Conservation (phyloP, 768 basidiomycete species). For the Pisolithus marmoratus region DNA sequence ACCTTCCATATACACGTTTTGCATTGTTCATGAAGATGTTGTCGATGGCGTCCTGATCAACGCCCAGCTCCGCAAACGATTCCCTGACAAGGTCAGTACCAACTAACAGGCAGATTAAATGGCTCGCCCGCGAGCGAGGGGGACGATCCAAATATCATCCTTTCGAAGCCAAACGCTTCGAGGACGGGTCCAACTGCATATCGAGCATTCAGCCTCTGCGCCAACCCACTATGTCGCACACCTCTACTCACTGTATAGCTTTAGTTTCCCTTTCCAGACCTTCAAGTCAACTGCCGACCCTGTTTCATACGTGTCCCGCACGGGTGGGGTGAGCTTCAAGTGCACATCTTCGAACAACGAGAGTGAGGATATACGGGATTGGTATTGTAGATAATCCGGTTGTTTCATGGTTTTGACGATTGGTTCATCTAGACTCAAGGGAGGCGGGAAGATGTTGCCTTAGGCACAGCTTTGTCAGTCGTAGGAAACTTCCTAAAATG, state of each 20-base stretch:
- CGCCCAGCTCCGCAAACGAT: constrained; percentile 70
- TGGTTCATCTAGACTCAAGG: constrained; percentile 62
- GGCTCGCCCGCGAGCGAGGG: constrained; percentile 48
- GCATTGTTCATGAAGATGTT: constrained; percentile 63
- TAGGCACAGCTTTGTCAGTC: constrained; percentile 25
- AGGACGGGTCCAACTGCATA: constrained; percentile 67
- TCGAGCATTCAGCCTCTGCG: not conserved
- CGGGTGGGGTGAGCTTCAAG: constrained; percentile 75
- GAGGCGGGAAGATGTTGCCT: constrained; percentile 79
- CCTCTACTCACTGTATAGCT: constrained; percentile 71
- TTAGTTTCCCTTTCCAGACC: constrained; percentile 56
- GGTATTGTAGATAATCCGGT: constrained; percentile 66
- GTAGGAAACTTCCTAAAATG: not conserved
- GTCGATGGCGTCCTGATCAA: constrained; percentile 73
- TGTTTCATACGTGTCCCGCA: constrained; percentile 46
- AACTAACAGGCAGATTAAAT: constrained; percentile 51
- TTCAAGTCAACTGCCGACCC: constrained; percentile 32
- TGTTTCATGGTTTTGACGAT: constrained; percentile 79
- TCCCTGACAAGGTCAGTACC: constrained; percentile 82
- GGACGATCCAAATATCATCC: constrained; percentile 80
- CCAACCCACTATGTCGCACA: too few species aligned
- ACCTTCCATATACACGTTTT: constrained; percentile 32
- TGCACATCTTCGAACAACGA: constrained; percentile 69
- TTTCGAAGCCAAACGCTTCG: constrained; percentile 80
- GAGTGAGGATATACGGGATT: constrained; percentile 63